Percentiles rank a stretch among this genome's conserved stretches.
These are phyloP conservation scores for Eucalyptus melliodora DNA, from an alignment of 345 rosid genomes.

Conservation along the genomic window DNA sequence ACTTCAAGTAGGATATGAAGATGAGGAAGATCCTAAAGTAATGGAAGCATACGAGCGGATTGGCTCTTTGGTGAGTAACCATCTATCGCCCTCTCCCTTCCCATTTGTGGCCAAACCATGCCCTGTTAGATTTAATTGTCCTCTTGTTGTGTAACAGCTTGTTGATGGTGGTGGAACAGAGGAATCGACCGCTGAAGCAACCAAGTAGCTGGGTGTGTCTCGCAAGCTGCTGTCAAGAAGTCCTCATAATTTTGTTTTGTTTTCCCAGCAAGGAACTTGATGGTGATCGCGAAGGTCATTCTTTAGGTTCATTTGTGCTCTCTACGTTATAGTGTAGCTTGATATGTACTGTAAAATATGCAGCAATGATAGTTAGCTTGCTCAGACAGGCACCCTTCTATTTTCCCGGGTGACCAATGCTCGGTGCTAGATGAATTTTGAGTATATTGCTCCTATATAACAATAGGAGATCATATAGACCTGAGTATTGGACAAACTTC, in stretches of 20 bases:
- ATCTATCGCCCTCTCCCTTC: not conserved
- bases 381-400: not conserved
- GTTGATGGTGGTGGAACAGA: conserved; percentile 33
- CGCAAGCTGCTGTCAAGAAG: not conserved
- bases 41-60: conserved; percentile 87
- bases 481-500: not conserved
- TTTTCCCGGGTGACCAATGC: not conserved
- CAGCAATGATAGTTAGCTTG: not conserved
- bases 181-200: conserved; percentile 15
- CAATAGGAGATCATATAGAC: not conserved
- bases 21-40: conserved; percentile 78
- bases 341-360: not conserved
- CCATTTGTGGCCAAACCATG: not conserved
- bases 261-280: not conserved
- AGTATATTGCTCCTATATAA: not conserved
- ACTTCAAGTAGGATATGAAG: conserved; percentile 79
- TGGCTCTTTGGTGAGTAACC: conserved; percentile 65
- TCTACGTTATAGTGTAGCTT: not conserved
- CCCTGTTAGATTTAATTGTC: not conserved
- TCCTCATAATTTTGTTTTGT: not conserved
- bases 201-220: conserved; percentile 9
- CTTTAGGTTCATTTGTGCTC: not conserved
- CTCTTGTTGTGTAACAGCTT: conserved; percentile 21
- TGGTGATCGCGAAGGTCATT: not conserved
- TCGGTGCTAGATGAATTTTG: not conserved